phyloP scores from a whole-genome alignment of 129 eudicot species.

The Gnaphalium uliginosum region DNA sequence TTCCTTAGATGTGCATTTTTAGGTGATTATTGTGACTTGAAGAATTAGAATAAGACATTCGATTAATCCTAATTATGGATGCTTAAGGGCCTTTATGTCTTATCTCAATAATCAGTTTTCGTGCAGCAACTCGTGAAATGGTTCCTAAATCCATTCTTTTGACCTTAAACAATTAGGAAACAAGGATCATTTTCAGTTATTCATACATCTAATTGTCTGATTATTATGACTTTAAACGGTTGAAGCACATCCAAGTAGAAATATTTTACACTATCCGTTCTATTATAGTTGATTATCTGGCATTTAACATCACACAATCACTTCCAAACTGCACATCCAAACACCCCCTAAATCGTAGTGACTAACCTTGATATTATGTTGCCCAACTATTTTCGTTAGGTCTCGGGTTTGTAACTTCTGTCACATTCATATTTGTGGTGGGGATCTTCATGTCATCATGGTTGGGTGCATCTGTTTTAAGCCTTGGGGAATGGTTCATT shows the following conservation, averaged over 20 bases:
- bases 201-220: background rate
- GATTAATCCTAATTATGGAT: background rate
- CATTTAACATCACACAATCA: too few species aligned
- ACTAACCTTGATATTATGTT: background rate
- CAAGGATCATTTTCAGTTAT: background rate
- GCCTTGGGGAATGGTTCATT: slow-evolving; percentile 80
- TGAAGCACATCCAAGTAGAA: background rate
- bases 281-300: background rate
- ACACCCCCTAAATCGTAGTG: background rate
- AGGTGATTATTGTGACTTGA: slow-evolving; percentile 3
- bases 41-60: background rate
- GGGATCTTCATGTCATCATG: slow-evolving; percentile 86
- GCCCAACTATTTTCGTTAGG: slow-evolving; percentile 39
- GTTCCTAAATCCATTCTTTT: background rate
- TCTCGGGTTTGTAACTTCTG: slow-evolving; percentile 73
- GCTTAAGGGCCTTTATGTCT: background rate
- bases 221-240: background rate
- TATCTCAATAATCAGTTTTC: background rate
- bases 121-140: slow-evolving; percentile 6
- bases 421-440: slow-evolving; percentile 77
- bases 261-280: background rate
- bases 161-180: background rate
- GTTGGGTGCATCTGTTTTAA: slow-evolving; percentile 83
- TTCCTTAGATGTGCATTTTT: background rate
- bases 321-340: background rate